Percentiles rank a stretch among this genome's conserved stretches.
These are phyloP conservation scores for Gloeophyllum trabeum DNA, from an alignment of 768 basidiomycete species.

Conservation along the genomic window DNA sequence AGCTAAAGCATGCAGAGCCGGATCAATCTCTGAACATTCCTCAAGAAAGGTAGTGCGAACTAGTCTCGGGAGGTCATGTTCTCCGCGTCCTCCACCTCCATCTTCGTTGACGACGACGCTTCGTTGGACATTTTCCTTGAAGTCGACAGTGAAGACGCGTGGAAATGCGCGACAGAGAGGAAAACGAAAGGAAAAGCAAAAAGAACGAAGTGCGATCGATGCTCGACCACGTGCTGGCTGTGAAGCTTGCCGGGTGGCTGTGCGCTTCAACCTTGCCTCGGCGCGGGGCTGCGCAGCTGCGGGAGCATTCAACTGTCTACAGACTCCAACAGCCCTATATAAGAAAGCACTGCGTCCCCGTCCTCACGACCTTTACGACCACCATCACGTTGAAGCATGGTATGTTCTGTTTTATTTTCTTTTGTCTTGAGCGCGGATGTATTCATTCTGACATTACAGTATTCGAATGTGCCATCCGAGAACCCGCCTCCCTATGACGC, in stretches of 20 bases:
- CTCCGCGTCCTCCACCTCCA: constrained; percentile 6
- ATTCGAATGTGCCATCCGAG: constrained; percentile 6
- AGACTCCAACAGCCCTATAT: constrained; percentile 6
- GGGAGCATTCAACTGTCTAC: too few species aligned
- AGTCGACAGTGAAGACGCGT: neutral
- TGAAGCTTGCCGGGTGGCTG: too few species aligned
- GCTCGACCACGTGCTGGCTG: neutral
- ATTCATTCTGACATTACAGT: too few species aligned
- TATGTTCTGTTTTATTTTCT: too few species aligned
- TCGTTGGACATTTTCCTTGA: constrained; percentile 13
- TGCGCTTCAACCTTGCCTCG: too few species aligned
- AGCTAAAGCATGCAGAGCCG: constrained; percentile 33
- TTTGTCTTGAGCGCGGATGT: too few species aligned
- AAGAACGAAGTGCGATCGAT: neutral
- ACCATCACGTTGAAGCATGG: too few species aligned
- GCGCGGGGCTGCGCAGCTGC: neutral
- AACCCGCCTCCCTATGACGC: constrained; percentile 19
- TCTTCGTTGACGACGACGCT: neutral
- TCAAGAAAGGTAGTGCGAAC: constrained; percentile 38
- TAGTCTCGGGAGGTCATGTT: constrained; percentile 82
- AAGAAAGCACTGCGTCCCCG: too few species aligned
- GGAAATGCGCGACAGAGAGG: neutral
- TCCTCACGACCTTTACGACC: too few species aligned
- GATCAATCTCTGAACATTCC: neutral
- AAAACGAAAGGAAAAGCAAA: neutral